Evolutionary conservation across 805 yeast species (phyloP), one percentile per base, ranked within the genome.

Genomic region (Candida fluviatilis): DNA sequence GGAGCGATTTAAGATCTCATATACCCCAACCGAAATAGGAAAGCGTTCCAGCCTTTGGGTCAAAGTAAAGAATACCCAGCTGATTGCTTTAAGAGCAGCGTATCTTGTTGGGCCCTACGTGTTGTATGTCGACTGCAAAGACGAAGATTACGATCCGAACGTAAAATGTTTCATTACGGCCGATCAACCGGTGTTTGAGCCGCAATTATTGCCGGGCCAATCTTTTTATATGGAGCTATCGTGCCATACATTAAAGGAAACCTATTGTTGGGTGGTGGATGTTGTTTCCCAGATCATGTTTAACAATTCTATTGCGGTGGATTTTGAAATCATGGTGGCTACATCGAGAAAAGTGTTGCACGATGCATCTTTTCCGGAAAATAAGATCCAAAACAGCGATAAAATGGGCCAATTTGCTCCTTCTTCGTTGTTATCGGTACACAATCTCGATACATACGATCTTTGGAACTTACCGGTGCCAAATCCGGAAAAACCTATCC

Each of bases 61-160:
- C 16, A 73, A 76, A 38, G 75, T 90, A 27, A 78, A 76, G 51
- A 90, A 90, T 59, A 66, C 63, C 3, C 96, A 89, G 57, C 75
- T 78, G 46, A 63, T 85, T 2, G 73, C 93, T 1, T 56, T 87
- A 47, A 62, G 95, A 19, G 95, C 97, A 0, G 84, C 95, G 1
- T 87, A 82, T 50, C 60, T 93, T 12, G 82, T 90, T 1, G 99
- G 98, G 0, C 99, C 99, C 0, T 91, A 80, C 54, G 70, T 86
- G 2, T 61, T 93, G 4, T 93, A 93, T 52, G 85, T 82, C 16
- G 97, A 91, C 58, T 78, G 93, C 35, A 69, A 81, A 32, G 80
- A 91, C 0, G 67, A 59, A 8, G 84, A 80, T 27, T 93, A 80
- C 55, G 63, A 76, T 42, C 80, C 75, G 38, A 57, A 71, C 28